Base-by-base conservation (phyloP, 495 filamentous ascomycete species). In the Pseudoneurospora amorphoporcata region DNA sequence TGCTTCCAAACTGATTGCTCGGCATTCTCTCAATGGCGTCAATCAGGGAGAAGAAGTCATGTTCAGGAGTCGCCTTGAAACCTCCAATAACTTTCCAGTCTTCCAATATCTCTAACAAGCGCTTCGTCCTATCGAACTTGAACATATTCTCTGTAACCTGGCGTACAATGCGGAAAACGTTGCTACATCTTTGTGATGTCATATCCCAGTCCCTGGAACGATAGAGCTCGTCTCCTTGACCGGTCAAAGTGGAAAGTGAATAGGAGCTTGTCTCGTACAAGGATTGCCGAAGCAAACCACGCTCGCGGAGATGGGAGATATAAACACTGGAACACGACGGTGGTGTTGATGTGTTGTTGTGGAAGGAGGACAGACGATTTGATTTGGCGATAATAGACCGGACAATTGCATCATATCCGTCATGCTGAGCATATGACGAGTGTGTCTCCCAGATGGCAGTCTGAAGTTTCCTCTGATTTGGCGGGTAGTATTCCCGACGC, bases 401-500 rank as follows among this genome's bases (percentile, higher is more conserved):
- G n/a, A 71, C 43, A 9, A 71, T 53, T 2, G 70, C 42, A 23
- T 61, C 42, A 61, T 68, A 72, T 5, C 71, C 47, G 17, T 72
- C 71, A 69, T 72, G 68, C 19, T 72, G 71, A 38, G 71, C 41
- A 10, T 38, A 39, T 14, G 71, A 69, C 14, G 70, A 32, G 9
- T 39, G 23, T 19, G 14, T 10, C 2, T 72, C 71, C 71, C 39
- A 72, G 23, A n/a, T 68, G 9, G 41, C 70, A 14, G 70, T 71
- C 14, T 71, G 45, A 2, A 71, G 19, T 35, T 8, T 35, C 47
- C 45, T 12, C 47, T 37, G 23, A 16, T 68, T 61, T 4, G 70
- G 70, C 16, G 70, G 70, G 70, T 71, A 71, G 35, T 32, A 71
- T 3, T 68, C 39, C n/a, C 70, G 70, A 17, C 32, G 45, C 8